These are phyloP conservation scores for Candida yuanshanica DNA, from an alignment of 805 yeast genomes.

Conservation along the genomic window DNA sequence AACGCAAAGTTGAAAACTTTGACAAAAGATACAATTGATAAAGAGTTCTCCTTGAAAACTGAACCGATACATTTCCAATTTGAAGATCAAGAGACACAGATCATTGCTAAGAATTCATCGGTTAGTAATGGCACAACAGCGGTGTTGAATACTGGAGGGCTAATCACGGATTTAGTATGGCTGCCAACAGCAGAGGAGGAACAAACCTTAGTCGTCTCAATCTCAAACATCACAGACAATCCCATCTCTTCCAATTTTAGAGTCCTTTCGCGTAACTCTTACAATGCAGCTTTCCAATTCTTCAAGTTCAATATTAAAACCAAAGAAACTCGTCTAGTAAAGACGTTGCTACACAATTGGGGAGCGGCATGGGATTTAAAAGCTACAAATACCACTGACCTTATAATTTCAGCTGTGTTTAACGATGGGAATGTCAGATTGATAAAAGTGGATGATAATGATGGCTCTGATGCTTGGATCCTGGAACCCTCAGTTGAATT, in stretches of 20 bases:
- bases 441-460: slow-evolving; percentile 29
- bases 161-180: slow-evolving; percentile 53
- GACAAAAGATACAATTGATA: slow-evolving; percentile 18
- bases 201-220: slow-evolving; percentile 46
- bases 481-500: slow-evolving; percentile 24
- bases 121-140: slow-evolving; percentile 28
- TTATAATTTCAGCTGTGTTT: slow-evolving; percentile 45
- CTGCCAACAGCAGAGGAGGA: slow-evolving; percentile 24
- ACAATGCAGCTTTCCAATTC: slow-evolving; percentile 38
- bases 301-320: slow-evolving; percentile 33
- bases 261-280: slow-evolving; percentile 23
- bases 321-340: slow-evolving; percentile 25
- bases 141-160: slow-evolving; percentile 45
- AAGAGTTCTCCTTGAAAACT: slow-evolving; percentile 20
- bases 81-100: slow-evolving; percentile 9
- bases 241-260: slow-evolving; percentile 25
- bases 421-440: slow-evolving; percentile 55
- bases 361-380: slow-evolving; percentile 40
- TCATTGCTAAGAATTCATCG: slow-evolving; percentile 14
- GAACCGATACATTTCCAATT: slow-evolving; percentile 15
- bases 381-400: slow-evolving; percentile 34
- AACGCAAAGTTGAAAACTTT: slow-evolving; percentile 15
- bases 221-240: slow-evolving; percentile 32
- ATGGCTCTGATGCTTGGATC: slow-evolving; percentile 13
- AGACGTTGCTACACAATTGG: slow-evolving; percentile 31